Evolutionary conservation across 768 basidiomycete genomes (phyloP).

Genomic region (Kwoniella mangroviensis): DNA sequence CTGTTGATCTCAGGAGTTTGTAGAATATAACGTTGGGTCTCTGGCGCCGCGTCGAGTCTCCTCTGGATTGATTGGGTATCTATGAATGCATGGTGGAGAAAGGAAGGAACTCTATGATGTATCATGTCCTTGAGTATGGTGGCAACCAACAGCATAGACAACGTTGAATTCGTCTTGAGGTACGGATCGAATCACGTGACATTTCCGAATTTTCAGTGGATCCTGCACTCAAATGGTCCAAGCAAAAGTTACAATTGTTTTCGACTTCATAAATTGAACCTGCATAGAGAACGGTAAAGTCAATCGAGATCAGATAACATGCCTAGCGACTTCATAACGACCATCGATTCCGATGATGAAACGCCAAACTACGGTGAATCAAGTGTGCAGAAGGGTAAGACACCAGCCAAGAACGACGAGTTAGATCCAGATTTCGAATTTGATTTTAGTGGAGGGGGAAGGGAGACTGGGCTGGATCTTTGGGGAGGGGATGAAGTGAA

Average conservation of each 20-base stretch:
- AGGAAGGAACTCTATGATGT: not conserved
- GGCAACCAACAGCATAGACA: constrained; percentile 1
- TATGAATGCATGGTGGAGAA: not conserved
- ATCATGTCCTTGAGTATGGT: not conserved
- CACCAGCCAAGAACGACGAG: constrained; percentile 34
- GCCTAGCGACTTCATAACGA: constrained; percentile 44
- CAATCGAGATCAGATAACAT: constrained; percentile 17
- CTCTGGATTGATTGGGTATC: too few species aligned
- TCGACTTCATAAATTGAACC: too few species aligned
- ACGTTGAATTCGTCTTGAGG: constrained; percentile 8
- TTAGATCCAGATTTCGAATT: constrained; percentile 84
- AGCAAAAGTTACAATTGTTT: too few species aligned
- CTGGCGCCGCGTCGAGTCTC: too few species aligned
- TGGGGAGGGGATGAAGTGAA: constrained; percentile 66
- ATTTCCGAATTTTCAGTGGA: not conserved
- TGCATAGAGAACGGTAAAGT: too few species aligned
- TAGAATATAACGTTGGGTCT: too few species aligned
- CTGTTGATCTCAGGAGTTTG: too few species aligned
- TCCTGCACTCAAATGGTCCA: too few species aligned
- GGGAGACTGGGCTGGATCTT: constrained; percentile 62
- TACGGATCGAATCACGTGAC: constrained; percentile 6
- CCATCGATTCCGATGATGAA: constrained; percentile 51
- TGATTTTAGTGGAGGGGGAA: constrained; percentile 74
- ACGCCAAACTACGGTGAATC: constrained; percentile 36
- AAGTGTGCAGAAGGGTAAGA: constrained; percentile 12